Percentiles rank a stretch among this genome's conserved stretches.
These are phyloP conservation scores for Paecilomyces variotii DNA, from an alignment of 2,329 filamentous ascomycete species.

Conservation along the genomic window DNA sequence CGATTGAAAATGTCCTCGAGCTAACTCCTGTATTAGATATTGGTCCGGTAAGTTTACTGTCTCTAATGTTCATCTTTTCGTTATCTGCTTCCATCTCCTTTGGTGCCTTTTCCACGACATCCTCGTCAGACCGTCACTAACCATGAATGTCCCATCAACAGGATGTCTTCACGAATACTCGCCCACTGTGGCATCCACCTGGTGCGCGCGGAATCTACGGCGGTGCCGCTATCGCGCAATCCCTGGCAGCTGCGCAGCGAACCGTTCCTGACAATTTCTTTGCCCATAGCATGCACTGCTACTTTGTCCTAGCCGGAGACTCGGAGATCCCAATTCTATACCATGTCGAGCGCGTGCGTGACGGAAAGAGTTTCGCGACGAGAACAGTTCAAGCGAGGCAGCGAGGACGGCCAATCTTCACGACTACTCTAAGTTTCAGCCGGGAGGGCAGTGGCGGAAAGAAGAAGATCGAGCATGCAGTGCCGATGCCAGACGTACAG, in stretches of 20 bases:
- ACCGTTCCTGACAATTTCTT: slow-evolving; percentile 74
- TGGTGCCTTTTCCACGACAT: neutral
- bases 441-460: slow-evolving; percentile 48
- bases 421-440: slow-evolving; percentile 85
- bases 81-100: neutral
- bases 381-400: slow-evolving; percentile 94
- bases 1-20: slow-evolving; percentile 84
- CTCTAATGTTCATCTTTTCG: neutral
- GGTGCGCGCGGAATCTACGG: slow-evolving; percentile 91
- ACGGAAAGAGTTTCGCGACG: slow-evolving; percentile 82
- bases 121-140: neutral
- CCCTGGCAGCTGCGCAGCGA: slow-evolving; percentile 74
- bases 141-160: slow-evolving; percentile 22
- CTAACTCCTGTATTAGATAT: slow-evolving; percentile 61
- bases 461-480: slow-evolving; percentile 57
- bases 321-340: slow-evolving; percentile 80
- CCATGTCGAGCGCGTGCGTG: slow-evolving; percentile 87
- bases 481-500: slow-evolving; percentile 48
- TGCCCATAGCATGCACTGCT: slow-evolving; percentile 97
- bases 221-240: slow-evolving; percentile 88
- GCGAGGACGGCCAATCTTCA: slow-evolving; percentile 83
- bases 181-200: slow-evolving; percentile 83
- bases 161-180: slow-evolving; percentile 93
- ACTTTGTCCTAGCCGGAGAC: slow-evolving; percentile 90
- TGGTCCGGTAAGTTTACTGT: slow-evolving; percentile 47